phyloP scores from a whole-genome alignment of 805 yeast species.

The Cyberlindnera petersonii region DNA sequence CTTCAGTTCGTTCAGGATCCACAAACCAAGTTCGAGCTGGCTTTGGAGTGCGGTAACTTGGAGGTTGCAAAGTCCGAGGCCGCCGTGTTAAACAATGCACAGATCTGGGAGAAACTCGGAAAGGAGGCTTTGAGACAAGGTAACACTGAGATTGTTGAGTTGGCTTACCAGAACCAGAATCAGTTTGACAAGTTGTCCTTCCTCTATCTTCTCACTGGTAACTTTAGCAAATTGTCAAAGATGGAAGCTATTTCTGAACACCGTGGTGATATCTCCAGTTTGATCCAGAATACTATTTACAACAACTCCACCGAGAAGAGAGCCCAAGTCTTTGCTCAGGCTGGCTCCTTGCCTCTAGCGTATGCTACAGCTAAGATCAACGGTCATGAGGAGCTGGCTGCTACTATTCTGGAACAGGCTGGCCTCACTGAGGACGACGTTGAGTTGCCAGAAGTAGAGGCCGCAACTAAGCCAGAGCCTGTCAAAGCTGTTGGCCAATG shows the following conservation, averaged over 20 bases:
- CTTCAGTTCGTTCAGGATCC: conserved; percentile 95
- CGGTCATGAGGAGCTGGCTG: conserved; percentile 75
- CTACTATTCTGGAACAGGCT: conserved; percentile 63
- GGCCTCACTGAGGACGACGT: conserved; percentile 64
- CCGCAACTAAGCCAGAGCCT: conserved; percentile 45
- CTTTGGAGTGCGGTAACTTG: conserved; percentile 89
- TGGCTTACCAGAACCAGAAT: conserved; percentile 82
- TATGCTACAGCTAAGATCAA: conserved; percentile 87
- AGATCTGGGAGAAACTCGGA: conserved; percentile 78
- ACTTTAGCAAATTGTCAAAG: conserved; percentile 63
- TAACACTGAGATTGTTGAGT: conserved; percentile 77
- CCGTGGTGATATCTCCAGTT: conserved; percentile 74
- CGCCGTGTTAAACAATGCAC: conserved; percentile 58
- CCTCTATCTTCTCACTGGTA: conserved; percentile 82
- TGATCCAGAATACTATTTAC: conserved; percentile 80
- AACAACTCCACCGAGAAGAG: conserved; percentile 72
- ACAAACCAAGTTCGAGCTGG: conserved; percentile 92
- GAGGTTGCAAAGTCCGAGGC: conserved; percentile 89
- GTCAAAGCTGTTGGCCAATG: conserved; percentile 53
- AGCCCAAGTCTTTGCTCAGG: conserved; percentile 65
- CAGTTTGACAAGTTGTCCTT: conserved; percentile 87
- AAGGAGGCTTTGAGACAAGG: conserved; percentile 89
- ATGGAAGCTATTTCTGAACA: conserved; percentile 89
- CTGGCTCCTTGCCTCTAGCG: conserved; percentile 85
- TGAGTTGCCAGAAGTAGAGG: conserved; percentile 52